Evolutionary conservation across 2,329 filamentous ascomycete genomes (phyloP).

Genomic region (Niveomyces coronatus): DNA sequence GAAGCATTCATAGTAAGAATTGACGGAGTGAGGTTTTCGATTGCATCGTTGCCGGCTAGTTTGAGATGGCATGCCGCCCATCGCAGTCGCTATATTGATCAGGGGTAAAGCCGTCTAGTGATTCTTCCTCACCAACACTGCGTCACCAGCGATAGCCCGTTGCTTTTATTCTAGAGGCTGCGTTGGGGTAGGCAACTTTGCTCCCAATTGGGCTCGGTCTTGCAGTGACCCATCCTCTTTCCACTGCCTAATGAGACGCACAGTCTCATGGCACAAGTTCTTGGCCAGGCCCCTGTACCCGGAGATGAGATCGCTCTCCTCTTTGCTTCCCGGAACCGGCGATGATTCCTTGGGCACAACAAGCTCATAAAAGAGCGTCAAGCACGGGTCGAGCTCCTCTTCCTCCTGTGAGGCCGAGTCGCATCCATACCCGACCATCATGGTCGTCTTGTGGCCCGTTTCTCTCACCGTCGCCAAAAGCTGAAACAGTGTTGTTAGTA

Average conservation of each 20-base stretch:
- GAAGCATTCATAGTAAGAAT: not conserved
- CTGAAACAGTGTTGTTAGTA: not conserved
- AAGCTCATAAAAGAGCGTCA: conserved; percentile 1
- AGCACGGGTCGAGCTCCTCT: not conserved
- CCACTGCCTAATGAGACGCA: not conserved
- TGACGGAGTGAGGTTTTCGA: not conserved
- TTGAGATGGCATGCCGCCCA: not conserved
- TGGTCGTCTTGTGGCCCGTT: not conserved
- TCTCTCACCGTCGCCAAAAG: not conserved
- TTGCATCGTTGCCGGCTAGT: not conserved
- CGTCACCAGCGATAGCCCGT: not conserved
- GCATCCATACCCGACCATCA: conserved; percentile 1
- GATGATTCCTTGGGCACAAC: conserved; percentile 1
- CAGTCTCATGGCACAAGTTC: not conserved
- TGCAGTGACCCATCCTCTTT: not conserved
- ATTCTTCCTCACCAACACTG: not conserved
- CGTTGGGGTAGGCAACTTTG: not conserved
- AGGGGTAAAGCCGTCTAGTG: not conserved
- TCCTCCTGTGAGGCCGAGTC: conserved; percentile 1
- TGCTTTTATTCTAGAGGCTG: not conserved
- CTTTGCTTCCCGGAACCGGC: not conserved
- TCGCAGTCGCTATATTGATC: not conserved
- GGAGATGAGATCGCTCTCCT: not conserved
- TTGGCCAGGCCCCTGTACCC: conserved; percentile 1
- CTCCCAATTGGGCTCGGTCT: not conserved